Conservation (phyloP, 306 rosid species). For the Begonia fuchsioides region DNA sequence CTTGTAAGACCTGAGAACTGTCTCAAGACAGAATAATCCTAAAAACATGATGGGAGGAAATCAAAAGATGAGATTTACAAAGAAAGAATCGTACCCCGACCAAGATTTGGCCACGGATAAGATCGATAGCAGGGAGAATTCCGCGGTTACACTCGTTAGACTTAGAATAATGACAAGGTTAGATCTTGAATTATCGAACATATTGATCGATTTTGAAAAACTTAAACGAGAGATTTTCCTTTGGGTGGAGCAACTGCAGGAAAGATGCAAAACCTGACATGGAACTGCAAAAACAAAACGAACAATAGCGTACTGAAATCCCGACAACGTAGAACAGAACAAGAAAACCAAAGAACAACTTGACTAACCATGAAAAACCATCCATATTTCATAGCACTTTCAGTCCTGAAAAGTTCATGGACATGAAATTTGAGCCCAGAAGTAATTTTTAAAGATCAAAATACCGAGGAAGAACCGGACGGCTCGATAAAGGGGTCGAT, state of each 20-base stretch:
- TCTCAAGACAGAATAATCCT: slow-evolving; percentile 49
- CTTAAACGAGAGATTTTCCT: slow-evolving; percentile 84
- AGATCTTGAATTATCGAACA: slow-evolving; percentile 5
- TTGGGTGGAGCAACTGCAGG: slow-evolving; percentile 79
- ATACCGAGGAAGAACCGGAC: slow-evolving; percentile 30
- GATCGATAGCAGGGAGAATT: slow-evolving; percentile 60
- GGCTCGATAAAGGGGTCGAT: slow-evolving; percentile 89
- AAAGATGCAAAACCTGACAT: slow-evolving; percentile 67
- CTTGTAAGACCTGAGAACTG: slow-evolving; percentile 91
- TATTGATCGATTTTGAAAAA: slow-evolving; percentile 2
- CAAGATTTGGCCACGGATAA: slow-evolving; percentile 26
- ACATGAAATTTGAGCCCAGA: not conserved
- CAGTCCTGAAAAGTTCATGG: slow-evolving; percentile 64
- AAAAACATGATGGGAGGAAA: slow-evolving; percentile 5
- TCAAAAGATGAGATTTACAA: not conserved
- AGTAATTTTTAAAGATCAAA: too few species aligned
- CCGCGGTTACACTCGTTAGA: slow-evolving; percentile 42
- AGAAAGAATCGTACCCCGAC: slow-evolving; percentile 32
- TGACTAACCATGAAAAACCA: slow-evolving; percentile 62
- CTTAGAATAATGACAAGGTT: slow-evolving; percentile 6
- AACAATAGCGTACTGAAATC: slow-evolving; percentile 10
- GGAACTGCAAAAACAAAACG: slow-evolving; percentile 35
- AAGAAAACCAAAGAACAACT: slow-evolving; percentile 7
- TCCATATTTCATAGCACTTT: slow-evolving; percentile 86
- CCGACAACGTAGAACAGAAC: slow-evolving; percentile 5